A percentile compares a stretch with the other conserved stretches of the same genome.
These are phyloP conservation scores for Schizophyllum amplum DNA, from an alignment of 1,284 basidiomycete genomes.

Conservation along the genomic window DNA sequence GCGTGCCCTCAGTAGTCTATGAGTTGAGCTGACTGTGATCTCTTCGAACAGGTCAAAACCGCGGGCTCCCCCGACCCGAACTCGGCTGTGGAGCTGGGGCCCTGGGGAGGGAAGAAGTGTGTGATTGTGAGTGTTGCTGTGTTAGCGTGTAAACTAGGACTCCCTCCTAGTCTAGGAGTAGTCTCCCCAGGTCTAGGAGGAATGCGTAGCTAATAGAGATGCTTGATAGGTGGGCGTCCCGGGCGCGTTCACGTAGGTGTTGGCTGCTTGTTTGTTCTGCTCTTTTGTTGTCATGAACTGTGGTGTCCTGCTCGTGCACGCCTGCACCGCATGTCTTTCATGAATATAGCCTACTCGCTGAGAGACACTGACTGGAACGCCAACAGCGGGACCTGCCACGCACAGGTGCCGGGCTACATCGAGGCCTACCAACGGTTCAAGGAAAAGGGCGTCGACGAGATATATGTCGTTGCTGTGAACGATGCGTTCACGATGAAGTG, in stretches of 20 bases:
- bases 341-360: background rate
- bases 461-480: conserved; percentile 67
- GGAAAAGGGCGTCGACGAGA: conserved; percentile 58
- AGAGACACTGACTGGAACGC: conserved; percentile 13
- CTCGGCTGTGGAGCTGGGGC: background rate
- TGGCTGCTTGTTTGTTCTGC: no score
- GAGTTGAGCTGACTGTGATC: background rate
- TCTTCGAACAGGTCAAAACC: background rate
- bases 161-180: no score
- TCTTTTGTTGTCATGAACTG: no score
- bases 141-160: background rate
- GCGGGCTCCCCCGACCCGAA: background rate
- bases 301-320: no score
- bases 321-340: background rate
- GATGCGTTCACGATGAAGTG: conserved; percentile 62
- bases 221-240: conserved; percentile 45
- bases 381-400: conserved; percentile 30
- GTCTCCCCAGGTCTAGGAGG: no score
- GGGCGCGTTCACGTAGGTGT: conserved; percentile 45
- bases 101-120: background rate
- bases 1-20: background rate
- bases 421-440: conserved; percentile 53
- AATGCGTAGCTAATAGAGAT: no score
- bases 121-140: background rate
- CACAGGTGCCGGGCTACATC: conserved; percentile 62